Base-by-base conservation (phyloP, 176 grass and related monocot species). In the Carex kokanica region DNA sequence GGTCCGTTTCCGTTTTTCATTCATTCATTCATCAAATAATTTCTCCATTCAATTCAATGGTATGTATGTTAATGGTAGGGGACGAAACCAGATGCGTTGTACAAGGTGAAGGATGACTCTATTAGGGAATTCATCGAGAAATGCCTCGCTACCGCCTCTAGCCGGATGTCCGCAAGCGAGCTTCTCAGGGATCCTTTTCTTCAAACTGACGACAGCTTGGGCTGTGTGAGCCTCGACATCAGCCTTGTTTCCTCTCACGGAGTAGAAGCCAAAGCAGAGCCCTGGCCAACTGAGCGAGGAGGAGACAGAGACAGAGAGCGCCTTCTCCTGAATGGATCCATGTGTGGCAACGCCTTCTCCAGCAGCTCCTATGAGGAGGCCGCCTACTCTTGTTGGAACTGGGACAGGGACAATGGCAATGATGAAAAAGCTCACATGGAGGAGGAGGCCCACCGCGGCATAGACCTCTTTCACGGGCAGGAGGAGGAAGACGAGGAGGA, bases 141-240 rank as follows among this genome's bases (percentile, higher is more conserved):
- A 80, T 98, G 95, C 74, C 84, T 98, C 29, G 60, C 86, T 14
- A 87, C 88, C 0, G 89, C 89, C 16, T 84, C 92, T 13, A n/a
- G 20, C 24, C 89, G 95, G 68, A 86, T 93, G 32, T 71, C 95
- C 2, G 92, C 95, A 0, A 90, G 71, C 31, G 95, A 98, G 79
- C 87, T 98, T 72, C 89, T 98, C 8, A 88, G 85, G 49, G 92
- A 98, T 62, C 92, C 90, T 14, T 98, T 98, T 79, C 73, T 98
- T 47, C 88, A 88, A 81, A 57, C n/a, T 5, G 85, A 97, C 60
- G 78, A 97, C 60, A 72, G 85, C 62, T 74, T 27, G 21, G 71
- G 9, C 4, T 14, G 21, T 74, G 71, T 23, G 52, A 74, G 71
- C 45, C 9, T 25, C 0, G 59, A 60, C 5, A 36, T 51, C 29